These are phyloP conservation scores for Microbotryum silenes-acaulis DNA, from an alignment of 1,284 basidiomycete genomes.

Conservation along the genomic window DNA sequence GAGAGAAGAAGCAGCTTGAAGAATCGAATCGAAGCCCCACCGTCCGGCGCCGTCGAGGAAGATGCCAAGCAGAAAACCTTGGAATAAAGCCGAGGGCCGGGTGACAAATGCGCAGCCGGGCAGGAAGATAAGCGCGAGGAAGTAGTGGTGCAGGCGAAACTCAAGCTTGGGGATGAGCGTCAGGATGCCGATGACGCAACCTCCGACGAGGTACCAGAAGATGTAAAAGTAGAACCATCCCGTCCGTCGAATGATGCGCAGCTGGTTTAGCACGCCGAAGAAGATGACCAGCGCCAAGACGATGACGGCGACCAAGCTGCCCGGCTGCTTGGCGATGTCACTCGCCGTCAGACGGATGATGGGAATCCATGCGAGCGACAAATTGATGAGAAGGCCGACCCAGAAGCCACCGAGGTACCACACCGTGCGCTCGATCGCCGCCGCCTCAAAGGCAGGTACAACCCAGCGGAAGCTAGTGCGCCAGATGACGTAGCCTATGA, in stretches of 20 bases:
- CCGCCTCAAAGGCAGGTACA: slow-evolving; percentile 58
- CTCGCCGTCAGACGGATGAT: slow-evolving; percentile 61
- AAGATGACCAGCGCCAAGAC: slow-evolving; percentile 56
- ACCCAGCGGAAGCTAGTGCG: slow-evolving; percentile 65
- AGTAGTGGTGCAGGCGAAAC: slow-evolving; percentile 34
- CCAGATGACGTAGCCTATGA: slow-evolving; percentile 74
- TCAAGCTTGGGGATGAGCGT: slow-evolving; percentile 56
- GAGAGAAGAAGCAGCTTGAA: slow-evolving; percentile 69
- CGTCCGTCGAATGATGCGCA: slow-evolving; percentile 72
- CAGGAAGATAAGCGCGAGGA: slow-evolving; percentile 54
- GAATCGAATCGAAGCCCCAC: slow-evolving; percentile 68
- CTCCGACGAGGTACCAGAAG: slow-evolving; percentile 47
- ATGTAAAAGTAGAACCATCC: slow-evolving; percentile 60
- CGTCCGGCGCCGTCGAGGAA: slow-evolving; percentile 51
- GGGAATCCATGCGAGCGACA: slow-evolving; percentile 50
- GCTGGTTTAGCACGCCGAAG: slow-evolving; percentile 60
- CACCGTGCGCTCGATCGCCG: slow-evolving; percentile 63
- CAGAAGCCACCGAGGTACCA: slow-evolving; percentile 72
- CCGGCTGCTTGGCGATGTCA: slow-evolving; percentile 61
- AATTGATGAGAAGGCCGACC: slow-evolving; percentile 51
- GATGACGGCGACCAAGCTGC: slow-evolving; percentile 63
- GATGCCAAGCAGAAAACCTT: slow-evolving; percentile 72
- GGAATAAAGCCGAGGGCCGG: slow-evolving; percentile 64
- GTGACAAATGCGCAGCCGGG: slow-evolving; percentile 76
- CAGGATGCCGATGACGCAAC: slow-evolving; percentile 57